These are phyloP conservation scores for Peronospora tabacina DNA, from an alignment of 352 stramenopile genomes.

Conservation along the genomic window DNA sequence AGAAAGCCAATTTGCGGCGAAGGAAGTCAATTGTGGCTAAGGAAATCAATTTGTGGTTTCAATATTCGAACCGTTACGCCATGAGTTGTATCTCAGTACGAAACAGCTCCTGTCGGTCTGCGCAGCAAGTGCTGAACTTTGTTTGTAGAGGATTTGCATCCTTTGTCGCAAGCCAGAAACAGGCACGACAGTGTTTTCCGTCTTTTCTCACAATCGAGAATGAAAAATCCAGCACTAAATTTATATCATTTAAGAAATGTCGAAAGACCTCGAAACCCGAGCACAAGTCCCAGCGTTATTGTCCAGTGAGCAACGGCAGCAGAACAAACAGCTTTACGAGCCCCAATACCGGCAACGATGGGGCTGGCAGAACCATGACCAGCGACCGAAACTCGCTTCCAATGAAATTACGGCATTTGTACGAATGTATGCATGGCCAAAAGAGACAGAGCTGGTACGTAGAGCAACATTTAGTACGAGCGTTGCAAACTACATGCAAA, in stretches of 20 bases:
- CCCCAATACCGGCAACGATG: constrained; percentile 35
- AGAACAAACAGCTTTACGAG: constrained; percentile 1
- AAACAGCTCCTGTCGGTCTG: not conserved
- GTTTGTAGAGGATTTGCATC: not conserved
- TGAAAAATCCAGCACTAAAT: constrained; percentile 13
- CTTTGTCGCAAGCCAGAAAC: constrained; percentile 10
- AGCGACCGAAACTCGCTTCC: constrained; percentile 7
- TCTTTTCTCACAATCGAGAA: constrained; percentile 10
- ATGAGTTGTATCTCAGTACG: not conserved
- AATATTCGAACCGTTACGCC: not conserved
- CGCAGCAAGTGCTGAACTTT: not conserved
- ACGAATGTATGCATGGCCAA: constrained; percentile 35
- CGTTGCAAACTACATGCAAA: not conserved
- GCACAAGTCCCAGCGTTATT: constrained; percentile 48
- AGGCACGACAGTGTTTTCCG: constrained; percentile 11
- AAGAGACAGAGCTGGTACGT: constrained; percentile 49
- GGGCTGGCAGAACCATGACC: constrained; percentile 26
- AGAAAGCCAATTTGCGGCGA: no score
- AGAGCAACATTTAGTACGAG: not conserved
- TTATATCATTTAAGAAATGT: constrained; percentile 16
- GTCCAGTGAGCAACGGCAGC: constrained; percentile 14
- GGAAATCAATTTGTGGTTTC: constrained; percentile 2
- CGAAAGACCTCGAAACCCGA: constrained; percentile 16
- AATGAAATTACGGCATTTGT: constrained; percentile 49
- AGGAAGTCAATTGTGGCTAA: no score